A percentile compares a stretch with the other conserved stretches of the same genome.
These are phyloP conservation scores for Tulasnella sp. DNA, from an alignment of 768 basidiomycete genomes.

Conservation along the genomic window DNA sequence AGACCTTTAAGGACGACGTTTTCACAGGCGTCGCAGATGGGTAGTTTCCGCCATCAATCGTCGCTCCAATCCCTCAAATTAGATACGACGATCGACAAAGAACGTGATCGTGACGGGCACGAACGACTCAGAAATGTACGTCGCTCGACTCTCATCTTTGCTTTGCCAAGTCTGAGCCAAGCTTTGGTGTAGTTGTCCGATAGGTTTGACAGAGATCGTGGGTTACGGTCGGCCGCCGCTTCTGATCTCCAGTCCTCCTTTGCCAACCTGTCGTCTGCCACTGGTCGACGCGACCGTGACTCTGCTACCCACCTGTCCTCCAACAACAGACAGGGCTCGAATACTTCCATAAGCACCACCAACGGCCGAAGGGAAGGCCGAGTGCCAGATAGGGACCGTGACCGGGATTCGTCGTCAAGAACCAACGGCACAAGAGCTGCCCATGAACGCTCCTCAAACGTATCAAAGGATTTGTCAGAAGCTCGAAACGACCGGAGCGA, in stretches of 20 bases:
- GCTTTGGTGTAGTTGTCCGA: slow-evolving; percentile 55
- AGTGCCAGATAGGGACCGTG: slow-evolving; percentile 11
- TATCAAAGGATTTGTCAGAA: background rate
- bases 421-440: background rate
- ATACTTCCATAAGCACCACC: background rate
- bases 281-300: slow-evolving; percentile 13
- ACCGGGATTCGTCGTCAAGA: background rate
- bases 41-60: slow-evolving; percentile 83
- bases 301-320: background rate
- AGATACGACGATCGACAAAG: slow-evolving; percentile 27
- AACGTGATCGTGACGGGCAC: slow-evolving; percentile 60
- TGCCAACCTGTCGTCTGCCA: background rate
- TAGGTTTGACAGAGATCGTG: slow-evolving; percentile 59
- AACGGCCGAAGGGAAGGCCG: slow-evolving; percentile 11
- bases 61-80: slow-evolving; percentile 37
- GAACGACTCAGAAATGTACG: slow-evolving; percentile 65
- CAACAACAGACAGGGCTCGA: slow-evolving; percentile 2
- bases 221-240: slow-evolving; percentile 31
- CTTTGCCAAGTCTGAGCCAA: background rate
- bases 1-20: slow-evolving; percentile 46
- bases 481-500: slow-evolving; percentile 45
- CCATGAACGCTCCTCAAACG: background rate
- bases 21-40: slow-evolving; percentile 83
- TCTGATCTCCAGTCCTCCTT: slow-evolving; percentile 24
- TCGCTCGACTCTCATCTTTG: background rate